Evolutionary conservation across 1,284 basidiomycete species (phyloP).

Genomic region (Apiotrichum sp.): DNA sequence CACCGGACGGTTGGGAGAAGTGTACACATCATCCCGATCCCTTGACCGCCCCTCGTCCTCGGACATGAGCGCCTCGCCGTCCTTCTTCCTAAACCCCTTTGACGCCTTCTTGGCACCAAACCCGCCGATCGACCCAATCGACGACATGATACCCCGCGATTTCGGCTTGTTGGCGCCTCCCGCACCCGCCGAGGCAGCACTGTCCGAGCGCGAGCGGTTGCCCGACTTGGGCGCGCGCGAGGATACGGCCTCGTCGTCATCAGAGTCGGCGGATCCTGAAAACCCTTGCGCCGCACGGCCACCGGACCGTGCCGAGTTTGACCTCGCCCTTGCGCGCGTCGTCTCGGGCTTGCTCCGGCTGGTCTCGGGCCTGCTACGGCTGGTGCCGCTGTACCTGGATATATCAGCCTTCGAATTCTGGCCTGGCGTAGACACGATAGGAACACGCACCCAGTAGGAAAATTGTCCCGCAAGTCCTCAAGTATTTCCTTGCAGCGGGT

Average conservation of each 20-base stretch:
- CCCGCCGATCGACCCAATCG: slow-evolving; percentile 39
- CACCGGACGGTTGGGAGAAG: not conserved
- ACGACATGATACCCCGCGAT: slow-evolving; percentile 20
- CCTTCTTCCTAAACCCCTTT: slow-evolving; percentile 53
- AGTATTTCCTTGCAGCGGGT: slow-evolving; percentile 63
- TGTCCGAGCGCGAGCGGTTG: slow-evolving; percentile 39
- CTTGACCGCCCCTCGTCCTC: slow-evolving; percentile 27
- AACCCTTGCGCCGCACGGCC: not conserved
- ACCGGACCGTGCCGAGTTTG: slow-evolving; percentile 25
- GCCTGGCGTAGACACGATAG: too few species aligned
- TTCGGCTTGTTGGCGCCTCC: slow-evolving; percentile 24
- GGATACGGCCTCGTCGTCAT: slow-evolving; percentile 29
- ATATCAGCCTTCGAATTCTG: not conserved
- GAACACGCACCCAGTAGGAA: slow-evolving; percentile 55
- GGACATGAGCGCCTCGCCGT: slow-evolving; percentile 46
- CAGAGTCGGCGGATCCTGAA: slow-evolving; percentile 10
- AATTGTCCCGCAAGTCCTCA: slow-evolving; percentile 59
- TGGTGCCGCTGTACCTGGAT: not conserved
- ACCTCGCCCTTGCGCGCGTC: slow-evolving; percentile 31
- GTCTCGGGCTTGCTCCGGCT: not conserved
- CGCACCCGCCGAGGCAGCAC: slow-evolving; percentile 31
- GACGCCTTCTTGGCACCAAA: slow-evolving; percentile 36
- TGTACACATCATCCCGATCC: slow-evolving; percentile 44
- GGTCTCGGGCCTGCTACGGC: not conserved
- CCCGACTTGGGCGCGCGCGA: slow-evolving; percentile 7